These are phyloP conservation scores for Pestalotiopsis sp. DNA, from an alignment of 2,329 filamentous ascomycete genomes.

Conservation along the genomic window DNA sequence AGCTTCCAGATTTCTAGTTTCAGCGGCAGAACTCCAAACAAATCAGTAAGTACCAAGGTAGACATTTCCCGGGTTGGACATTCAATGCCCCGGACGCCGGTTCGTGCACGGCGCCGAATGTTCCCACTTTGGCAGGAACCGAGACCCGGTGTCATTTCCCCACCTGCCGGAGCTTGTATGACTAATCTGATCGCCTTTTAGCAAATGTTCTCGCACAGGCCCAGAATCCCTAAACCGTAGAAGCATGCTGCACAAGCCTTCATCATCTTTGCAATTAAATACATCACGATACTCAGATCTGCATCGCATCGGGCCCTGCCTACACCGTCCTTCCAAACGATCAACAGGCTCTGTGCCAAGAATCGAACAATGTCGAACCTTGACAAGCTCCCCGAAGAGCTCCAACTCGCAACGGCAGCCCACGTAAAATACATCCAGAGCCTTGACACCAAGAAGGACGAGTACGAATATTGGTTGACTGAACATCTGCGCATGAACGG, in stretches of 20 bases:
- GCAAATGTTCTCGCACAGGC: too few relatives aligned
- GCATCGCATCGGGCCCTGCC: neutral
- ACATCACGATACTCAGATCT: neutral
- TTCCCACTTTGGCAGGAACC: neutral
- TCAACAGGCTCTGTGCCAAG: neutral
- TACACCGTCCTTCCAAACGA: neutral
- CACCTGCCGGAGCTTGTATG: neutral
- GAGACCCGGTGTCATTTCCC: neutral
- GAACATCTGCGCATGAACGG: conserved; percentile 95
- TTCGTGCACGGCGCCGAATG: neutral
- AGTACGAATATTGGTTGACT: conserved; percentile 96
- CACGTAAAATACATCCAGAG: conserved; percentile 94
- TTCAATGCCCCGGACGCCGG: neutral
- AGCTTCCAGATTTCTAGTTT: neutral
- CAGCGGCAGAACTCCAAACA: neutral
- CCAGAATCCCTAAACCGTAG: too few relatives aligned
- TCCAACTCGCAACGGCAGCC: conserved; percentile 49
- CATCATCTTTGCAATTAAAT: neutral
- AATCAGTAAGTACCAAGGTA: neutral
- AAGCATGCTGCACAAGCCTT: neutral
- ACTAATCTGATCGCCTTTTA: too few relatives aligned
- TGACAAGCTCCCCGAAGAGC: conserved; percentile 38
- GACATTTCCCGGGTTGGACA: neutral
- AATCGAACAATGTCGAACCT: conserved; percentile 32
- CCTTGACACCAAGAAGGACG: conserved; percentile 87